A percentile compares a stretch with the other conserved stretches of the same genome.
These are phyloP conservation scores for Tieghemostelium lacteum DNA, from an alignment of 78 protist species.

Conservation along the genomic window DNA sequence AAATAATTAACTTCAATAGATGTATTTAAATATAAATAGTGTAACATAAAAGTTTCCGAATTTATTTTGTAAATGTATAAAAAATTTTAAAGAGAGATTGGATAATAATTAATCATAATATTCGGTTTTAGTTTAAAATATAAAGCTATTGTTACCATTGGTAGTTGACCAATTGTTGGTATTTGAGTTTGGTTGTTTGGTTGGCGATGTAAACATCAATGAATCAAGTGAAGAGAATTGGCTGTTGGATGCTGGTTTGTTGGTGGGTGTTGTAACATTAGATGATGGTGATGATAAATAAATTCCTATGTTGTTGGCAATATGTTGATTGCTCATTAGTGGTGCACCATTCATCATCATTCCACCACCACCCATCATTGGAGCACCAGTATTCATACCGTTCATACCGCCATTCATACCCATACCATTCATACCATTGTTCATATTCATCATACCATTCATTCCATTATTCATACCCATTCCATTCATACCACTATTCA, in stretches of 20 bases:
- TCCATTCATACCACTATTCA: neutral
- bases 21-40: too few species aligned
- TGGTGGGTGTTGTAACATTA: conserved; percentile 13
- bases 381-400: neutral
- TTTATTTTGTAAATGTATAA: too few species aligned
- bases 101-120: too few species aligned
- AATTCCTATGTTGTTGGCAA: conserved; percentile 9
- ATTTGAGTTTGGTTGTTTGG: conserved; percentile 6
- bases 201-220: conserved; percentile 38
- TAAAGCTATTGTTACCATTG: conserved; percentile 32
- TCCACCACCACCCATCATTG: conserved; percentile 4
- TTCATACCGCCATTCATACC: conserved; percentile 26
- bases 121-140: too few species aligned
- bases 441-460: neutral
- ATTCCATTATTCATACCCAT: conserved; percentile 25
- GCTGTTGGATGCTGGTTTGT: conserved; percentile 3
- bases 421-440: conserved; percentile 3
- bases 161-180: neutral
- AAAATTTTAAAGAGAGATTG: too few species aligned
- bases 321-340: neutral
- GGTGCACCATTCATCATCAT: conserved; percentile 23
- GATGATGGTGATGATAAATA: neutral
- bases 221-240: conserved; percentile 65
- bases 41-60: too few species aligned
- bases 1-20: too few species aligned